phyloP scores from a whole-genome alignment of 2,329 filamentous ascomycete species.

The Lasiodiplodia gonubiensis region DNA sequence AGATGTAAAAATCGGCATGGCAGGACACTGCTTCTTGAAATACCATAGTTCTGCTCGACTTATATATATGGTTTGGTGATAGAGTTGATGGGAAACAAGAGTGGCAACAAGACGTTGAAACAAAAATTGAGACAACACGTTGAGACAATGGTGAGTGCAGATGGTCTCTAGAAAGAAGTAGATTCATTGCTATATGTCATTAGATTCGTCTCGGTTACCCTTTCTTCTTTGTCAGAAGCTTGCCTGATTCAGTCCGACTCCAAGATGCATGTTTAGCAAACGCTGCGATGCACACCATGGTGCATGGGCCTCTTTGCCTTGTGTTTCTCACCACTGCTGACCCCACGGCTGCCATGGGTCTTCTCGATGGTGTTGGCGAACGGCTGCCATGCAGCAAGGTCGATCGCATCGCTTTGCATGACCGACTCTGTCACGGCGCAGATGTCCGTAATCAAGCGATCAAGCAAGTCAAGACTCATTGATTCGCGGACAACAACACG shows the following conservation, averaged over 20 bases:
- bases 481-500: constrained; percentile 71
- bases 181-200: background rate
- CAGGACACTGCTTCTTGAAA: background rate
- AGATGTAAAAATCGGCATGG: background rate
- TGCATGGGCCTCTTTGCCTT: constrained; percentile 49
- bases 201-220: background rate
- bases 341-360: constrained; percentile 39
- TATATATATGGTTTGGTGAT: too few species aligned
- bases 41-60: background rate
- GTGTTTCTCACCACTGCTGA: constrained; percentile 43
- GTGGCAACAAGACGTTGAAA: background rate
- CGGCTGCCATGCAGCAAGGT: constrained; percentile 55
- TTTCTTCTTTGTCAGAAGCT: background rate
- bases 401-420: constrained; percentile 60
- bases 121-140: background rate
- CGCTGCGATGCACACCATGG: constrained; percentile 50
- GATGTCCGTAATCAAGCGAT: constrained; percentile 67
- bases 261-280: constrained; percentile 41
- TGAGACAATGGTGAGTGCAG: background rate
- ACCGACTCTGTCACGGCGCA: constrained; percentile 65
- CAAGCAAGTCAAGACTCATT: constrained; percentile 71
- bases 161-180: background rate
- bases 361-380: constrained; percentile 44
- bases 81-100: background rate
- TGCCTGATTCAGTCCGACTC: too few species aligned